Base-by-base conservation (phyloP, 306 rosid species). In the Prosopis cineraria region DNA sequence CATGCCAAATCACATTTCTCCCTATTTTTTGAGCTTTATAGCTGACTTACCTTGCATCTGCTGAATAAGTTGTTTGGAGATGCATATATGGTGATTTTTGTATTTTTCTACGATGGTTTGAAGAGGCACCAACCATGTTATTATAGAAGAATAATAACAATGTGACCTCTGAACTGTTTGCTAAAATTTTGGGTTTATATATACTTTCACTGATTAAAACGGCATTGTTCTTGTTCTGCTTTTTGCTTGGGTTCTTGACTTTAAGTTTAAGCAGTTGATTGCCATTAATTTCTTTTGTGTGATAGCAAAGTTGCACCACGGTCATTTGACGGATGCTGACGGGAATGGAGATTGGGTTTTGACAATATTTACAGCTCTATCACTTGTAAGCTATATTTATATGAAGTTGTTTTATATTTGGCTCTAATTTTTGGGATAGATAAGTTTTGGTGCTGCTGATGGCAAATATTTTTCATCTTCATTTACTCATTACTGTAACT, bases 341-440 rank as follows among this genome's bases (percentile, higher is more conserved):
- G 98, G 98, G 71, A 95, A 95, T 40, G 98, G 97, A 83, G 98
- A 95, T 83, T 95, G 98, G 98, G 98, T 89, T 73, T 81, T 95
- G 41, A 95, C 93, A 19, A 90, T 92, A 78, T 92, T 92, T 79
- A 79, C 98, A 8, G 97, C 98, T 39, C 75, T 95, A 53, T 88
- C 96, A 82, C 96, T 90, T 73, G 98, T 94, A 90, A 87, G 98
- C 83, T 56, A 53, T 79, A 48, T 76, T 31, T 25, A 17, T 44
- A 10, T 56, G 68, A n/a, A 6, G 31, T 48, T 56, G 40, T 70
- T 33, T 31, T 20, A 11, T 64, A 53, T 79, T 68, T 70, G 60
- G 16, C 58, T 53, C 44, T 44, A 66, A 31, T 44, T 39, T 79
- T 40, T 43, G 29, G 40, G 71, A 30, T 66, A 63, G 56, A 34